Evolutionary conservation across 805 yeast species (phyloP), one percentile per base, ranked within the genome.

Genomic region (Clavispora asparagi): DNA sequence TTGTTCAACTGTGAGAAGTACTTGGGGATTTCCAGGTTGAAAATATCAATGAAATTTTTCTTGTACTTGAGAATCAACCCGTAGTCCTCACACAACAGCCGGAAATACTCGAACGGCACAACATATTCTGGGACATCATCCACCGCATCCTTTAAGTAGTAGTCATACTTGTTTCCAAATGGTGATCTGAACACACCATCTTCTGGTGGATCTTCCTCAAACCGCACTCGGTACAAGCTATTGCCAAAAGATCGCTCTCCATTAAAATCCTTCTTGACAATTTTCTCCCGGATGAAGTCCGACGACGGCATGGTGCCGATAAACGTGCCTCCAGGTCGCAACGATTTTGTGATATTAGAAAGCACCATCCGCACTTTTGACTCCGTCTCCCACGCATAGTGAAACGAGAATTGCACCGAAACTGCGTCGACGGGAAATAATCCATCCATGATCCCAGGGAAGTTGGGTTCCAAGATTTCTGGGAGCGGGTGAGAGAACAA

Each of bases 71-170:
- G 67, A 46, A 81, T 84, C 51, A 92, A 65, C 12, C 88, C 88
- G 62, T 82, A 87, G 48, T 89, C 95, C 59, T 84, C 88, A 39
- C 97, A 95, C 45, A 92, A 67, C 46, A 84, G 79, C 63, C 96
- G 76, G 47, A 94, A 79, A 1, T 83, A 79, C 58, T 92, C 97
- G 65, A 94, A 90, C 1, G 97, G 98, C 7, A 94, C 97, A 6
- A 94, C 95, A 59, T 86, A 94, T 60, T 94, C 99, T 0, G 98
- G 98, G 23, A 94, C 97, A 57, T 94, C 84, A 51, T 89, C 97
- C 41, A 94, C 92, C 0, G 99, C 99, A 68, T 94, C 99, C 53
- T 82, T 82, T 48, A 94, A 69, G 67, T 73, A 87, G 62, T 87
- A 94, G 44, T 79, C 80, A 64, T 94, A 94, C 57, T 79, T 74